Evolutionary conservation across 495 filamentous ascomycete genomes (phyloP).

Genomic region (Penicillium antarcticum): DNA sequence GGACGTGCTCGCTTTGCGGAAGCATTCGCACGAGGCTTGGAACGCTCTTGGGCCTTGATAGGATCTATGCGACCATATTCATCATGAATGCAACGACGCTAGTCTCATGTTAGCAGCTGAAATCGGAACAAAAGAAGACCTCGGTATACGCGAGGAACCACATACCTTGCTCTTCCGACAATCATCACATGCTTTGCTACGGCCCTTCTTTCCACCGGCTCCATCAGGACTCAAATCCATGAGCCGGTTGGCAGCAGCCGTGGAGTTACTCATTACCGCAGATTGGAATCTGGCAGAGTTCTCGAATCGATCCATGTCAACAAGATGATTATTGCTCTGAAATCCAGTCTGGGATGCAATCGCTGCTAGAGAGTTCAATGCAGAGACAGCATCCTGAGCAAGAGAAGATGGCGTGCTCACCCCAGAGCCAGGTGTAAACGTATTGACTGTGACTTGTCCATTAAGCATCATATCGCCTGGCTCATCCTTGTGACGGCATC

Average conservation of each 20-base stretch:
- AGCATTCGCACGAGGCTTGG: constrained; percentile 53
- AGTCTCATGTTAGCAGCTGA: constrained; percentile 5
- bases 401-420: constrained; percentile 33
- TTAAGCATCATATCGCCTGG: constrained; percentile 28
- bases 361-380: constrained; percentile 42
- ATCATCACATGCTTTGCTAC: constrained; percentile 62
- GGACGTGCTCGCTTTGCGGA: constrained; percentile 46
- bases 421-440: constrained; percentile 29
- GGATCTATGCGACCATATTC: constrained; percentile 62
- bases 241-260: constrained; percentile 24
- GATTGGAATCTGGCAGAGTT: constrained; percentile 25
- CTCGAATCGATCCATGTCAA: constrained; percentile 29
- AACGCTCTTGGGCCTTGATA: constrained; percentile 56
- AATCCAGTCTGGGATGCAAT: constrained; percentile 40
- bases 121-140: background rate
- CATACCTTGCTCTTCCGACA: constrained; percentile 67
- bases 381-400: constrained; percentile 45
- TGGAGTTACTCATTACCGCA: constrained; percentile 26
- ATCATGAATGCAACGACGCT: constrained; percentile 70
- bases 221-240: constrained; percentile 38
- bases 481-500: constrained; percentile 53
- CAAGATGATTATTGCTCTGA: constrained; percentile 20
- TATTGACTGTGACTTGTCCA: constrained; percentile 26
- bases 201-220: constrained; percentile 46
- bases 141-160: background rate